Evolutionary conservation across 441 rosid genomes (phyloP).

Genomic region (Erodium trifolium): DNA sequence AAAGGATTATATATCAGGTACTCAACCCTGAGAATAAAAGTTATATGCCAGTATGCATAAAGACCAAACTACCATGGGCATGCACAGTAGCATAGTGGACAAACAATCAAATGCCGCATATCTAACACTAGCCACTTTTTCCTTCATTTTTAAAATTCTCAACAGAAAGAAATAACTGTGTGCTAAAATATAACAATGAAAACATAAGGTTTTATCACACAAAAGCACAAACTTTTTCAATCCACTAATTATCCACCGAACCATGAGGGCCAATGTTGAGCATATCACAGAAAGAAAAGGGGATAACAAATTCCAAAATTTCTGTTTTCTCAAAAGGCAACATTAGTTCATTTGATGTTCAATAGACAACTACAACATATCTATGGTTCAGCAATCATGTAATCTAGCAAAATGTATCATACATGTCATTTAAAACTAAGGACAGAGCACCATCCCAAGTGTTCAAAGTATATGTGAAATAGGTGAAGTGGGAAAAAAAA

Average conservation of each 20-base stretch:
- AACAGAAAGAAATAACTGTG: neutral
- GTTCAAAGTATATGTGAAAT: neutral
- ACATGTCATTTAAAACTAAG: neutral
- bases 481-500: neutral
- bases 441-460: neutral
- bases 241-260: neutral
- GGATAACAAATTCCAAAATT: neutral
- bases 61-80: neutral
- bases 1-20: constrained; percentile 3
- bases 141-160: neutral
- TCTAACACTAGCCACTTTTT: neutral
- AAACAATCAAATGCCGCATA: neutral
- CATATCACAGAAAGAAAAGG: neutral
- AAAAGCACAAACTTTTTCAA: neutral
- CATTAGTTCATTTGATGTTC: neutral
- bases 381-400: neutral
- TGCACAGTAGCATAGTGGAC: neutral
- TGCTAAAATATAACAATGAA: neutral
- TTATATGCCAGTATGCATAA: neutral
- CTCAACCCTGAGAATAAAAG: neutral
- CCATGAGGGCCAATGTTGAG: constrained; percentile 5
- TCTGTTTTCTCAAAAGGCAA: neutral
- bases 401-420: neutral
- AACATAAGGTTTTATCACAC: neutral
- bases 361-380: neutral